These are phyloP conservation scores for Colletotrichum abscissum DNA, from an alignment of 2,329 filamentous ascomycete genomes.

Conservation along the genomic window DNA sequence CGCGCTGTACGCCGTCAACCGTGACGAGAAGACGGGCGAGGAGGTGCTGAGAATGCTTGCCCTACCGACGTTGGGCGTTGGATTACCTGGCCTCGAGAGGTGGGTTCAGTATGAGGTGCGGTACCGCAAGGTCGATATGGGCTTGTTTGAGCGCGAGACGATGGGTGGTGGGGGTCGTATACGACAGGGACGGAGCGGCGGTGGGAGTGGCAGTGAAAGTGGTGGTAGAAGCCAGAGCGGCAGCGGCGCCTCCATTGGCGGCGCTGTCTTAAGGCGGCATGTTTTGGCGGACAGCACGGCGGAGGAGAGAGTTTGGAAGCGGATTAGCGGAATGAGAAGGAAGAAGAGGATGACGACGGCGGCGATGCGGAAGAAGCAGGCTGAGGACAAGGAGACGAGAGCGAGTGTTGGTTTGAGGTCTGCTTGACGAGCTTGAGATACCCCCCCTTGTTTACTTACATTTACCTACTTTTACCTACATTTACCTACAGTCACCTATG, in stretches of 20 bases:
- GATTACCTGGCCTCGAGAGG: constrained; percentile 57
- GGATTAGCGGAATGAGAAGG: background rate
- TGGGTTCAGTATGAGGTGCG: constrained; percentile 62
- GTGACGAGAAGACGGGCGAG: constrained; percentile 15
- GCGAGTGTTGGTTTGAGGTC: background rate
- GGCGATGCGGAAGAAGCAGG: background rate
- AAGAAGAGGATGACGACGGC: background rate
- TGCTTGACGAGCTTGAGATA: background rate
- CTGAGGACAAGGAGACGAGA: too few species aligned
- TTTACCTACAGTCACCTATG: too few species aligned
- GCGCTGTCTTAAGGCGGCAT: background rate
- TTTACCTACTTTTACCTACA: background rate
- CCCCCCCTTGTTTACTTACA: constrained; percentile 14
- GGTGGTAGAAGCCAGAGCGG: background rate
- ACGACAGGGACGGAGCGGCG: background rate
- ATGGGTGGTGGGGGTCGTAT: background rate
- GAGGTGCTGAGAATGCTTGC: constrained; percentile 57
- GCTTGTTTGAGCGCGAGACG: constrained; percentile 43
- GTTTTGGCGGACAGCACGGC: background rate
- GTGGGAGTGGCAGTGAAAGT: background rate
- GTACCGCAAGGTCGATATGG: constrained; percentile 61
- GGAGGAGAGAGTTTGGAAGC: background rate
- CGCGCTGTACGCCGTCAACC: constrained; percentile 60
- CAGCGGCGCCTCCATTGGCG: background rate
- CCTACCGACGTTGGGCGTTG: constrained; percentile 63